Conservation (phyloP, 2,329 filamentous ascomycete species). For the Orbilia ellipsospora region DNA sequence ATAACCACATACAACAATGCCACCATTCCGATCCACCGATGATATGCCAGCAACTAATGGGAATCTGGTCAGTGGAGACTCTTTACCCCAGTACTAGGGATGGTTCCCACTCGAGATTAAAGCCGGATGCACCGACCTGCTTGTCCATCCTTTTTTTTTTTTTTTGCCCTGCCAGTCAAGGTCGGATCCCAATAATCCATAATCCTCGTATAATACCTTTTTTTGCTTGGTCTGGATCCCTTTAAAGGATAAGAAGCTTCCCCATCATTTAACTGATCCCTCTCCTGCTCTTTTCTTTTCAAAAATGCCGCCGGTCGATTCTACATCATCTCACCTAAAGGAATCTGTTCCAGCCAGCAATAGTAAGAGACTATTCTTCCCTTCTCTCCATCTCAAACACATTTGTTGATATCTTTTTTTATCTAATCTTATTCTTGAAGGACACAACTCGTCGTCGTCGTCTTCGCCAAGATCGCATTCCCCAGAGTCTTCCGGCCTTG, state of each 20-base stretch:
- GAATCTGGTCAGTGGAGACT: slow-evolving; percentile 53
- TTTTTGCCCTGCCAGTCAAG: slow-evolving; percentile 44
- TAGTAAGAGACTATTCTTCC: slow-evolving; percentile 31
- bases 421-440: slow-evolving; percentile 14
- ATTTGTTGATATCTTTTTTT: not conserved
- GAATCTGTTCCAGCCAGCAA: slow-evolving; percentile 24
- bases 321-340: slow-evolving; percentile 38
- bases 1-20: slow-evolving; percentile 51
- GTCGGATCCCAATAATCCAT: slow-evolving; percentile 38
- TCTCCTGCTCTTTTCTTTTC: slow-evolving; percentile 36
- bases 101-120: slow-evolving; percentile 55
- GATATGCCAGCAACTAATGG: slow-evolving; percentile 42
- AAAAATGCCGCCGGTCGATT: slow-evolving; percentile 55
- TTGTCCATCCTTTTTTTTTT: slow-evolving; percentile 41
- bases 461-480: slow-evolving; percentile 55
- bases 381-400: not conserved
- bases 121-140: slow-evolving; percentile 54
- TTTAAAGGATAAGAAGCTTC: slow-evolving; percentile 53
- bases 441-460: slow-evolving; percentile 50
- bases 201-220: slow-evolving; percentile 48
- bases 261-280: slow-evolving; percentile 54
- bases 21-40: slow-evolving; percentile 54
- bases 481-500: slow-evolving; percentile 53
- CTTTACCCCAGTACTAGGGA: slow-evolving; percentile 52
- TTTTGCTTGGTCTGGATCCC: slow-evolving; percentile 31